Conservation (phyloP, 371 early-diverging fungal genomes). For the Fennellomyces sp. region DNA sequence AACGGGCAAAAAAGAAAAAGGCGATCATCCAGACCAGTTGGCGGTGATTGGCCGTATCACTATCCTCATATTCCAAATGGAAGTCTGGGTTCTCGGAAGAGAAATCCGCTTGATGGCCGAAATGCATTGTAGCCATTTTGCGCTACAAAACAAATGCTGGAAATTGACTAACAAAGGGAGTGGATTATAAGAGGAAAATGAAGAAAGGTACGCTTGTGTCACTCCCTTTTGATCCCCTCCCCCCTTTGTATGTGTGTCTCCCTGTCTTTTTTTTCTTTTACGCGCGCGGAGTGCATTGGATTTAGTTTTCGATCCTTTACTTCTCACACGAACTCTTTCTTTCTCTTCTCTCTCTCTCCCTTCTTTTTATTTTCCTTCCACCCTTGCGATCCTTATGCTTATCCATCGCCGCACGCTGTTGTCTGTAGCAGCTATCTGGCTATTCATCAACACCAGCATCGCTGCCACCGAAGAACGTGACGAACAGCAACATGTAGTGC, state of each 20-base stretch:
- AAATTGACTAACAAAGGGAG: neutral
- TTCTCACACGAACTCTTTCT: no score
- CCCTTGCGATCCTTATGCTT: neutral
- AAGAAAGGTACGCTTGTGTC: constrained; percentile 1
- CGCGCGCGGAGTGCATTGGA: no score
- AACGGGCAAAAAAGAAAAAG: neutral
- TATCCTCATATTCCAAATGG: constrained; percentile 16
- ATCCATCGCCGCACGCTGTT: neutral
- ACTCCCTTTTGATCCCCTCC: no score
- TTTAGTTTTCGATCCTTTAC: no score
- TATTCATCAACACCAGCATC: neutral
- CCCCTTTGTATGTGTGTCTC: neutral
- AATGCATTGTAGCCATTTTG: neutral
- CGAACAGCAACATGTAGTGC: neutral
- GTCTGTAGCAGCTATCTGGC: neutral
- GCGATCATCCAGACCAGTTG: neutral
- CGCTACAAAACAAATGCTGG: neutral
- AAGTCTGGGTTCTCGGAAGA: constrained; percentile 16
- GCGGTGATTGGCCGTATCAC: neutral
- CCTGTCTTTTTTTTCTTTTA: constrained; percentile 4
- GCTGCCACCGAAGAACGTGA: neutral
- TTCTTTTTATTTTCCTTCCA: constrained; percentile 5
- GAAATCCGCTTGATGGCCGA: constrained; percentile 5
- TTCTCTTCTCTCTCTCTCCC: neutral
- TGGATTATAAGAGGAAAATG: neutral